Evolutionary conservation across 805 yeast genomes (phyloP).

Genomic region (Suhomyces prunicola): DNA sequence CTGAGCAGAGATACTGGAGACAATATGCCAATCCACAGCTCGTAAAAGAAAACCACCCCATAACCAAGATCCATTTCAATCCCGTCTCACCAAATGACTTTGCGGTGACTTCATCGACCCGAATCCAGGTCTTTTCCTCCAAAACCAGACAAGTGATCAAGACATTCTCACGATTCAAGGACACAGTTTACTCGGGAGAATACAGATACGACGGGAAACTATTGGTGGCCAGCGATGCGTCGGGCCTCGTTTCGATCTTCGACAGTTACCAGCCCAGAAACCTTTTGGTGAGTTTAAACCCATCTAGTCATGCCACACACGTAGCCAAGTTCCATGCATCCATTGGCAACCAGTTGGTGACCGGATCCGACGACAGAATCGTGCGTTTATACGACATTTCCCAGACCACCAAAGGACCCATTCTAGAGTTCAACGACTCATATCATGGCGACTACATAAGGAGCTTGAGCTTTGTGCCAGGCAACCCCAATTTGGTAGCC

Average conservation of each 20-base stretch:
- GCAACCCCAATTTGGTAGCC: constrained; percentile 71
- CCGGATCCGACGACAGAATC: constrained; percentile 89
- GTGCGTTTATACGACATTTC: constrained; percentile 87
- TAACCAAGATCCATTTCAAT: constrained; percentile 82
- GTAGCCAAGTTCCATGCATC: constrained; percentile 90
- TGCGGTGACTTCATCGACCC: constrained; percentile 87
- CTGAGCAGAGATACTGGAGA: constrained; percentile 94
- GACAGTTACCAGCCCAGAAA: constrained; percentile 81
- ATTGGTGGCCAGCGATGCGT: constrained; percentile 91
- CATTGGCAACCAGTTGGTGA: constrained; percentile 66
- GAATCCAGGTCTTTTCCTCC: constrained; percentile 91
- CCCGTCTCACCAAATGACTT: constrained; percentile 86
- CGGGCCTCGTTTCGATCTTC: constrained; percentile 87
- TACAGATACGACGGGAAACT: constrained; percentile 89
- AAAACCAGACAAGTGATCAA: constrained; percentile 88
- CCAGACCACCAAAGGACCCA: constrained; percentile 65
- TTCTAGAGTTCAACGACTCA: constrained; percentile 53
- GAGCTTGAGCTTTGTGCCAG: constrained; percentile 72
- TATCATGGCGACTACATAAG: constrained; percentile 88
- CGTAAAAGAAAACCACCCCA: constrained; percentile 90
- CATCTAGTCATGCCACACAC: constrained; percentile 85
- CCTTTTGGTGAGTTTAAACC: constrained; percentile 72
- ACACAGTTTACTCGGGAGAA: constrained; percentile 88
- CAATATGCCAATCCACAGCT: constrained; percentile 80
- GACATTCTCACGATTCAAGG: constrained; percentile 85